These are phyloP conservation scores for Hypoxylon sp. DNA, from an alignment of 2,329 filamentous ascomycete genomes.

Conservation along the genomic window DNA sequence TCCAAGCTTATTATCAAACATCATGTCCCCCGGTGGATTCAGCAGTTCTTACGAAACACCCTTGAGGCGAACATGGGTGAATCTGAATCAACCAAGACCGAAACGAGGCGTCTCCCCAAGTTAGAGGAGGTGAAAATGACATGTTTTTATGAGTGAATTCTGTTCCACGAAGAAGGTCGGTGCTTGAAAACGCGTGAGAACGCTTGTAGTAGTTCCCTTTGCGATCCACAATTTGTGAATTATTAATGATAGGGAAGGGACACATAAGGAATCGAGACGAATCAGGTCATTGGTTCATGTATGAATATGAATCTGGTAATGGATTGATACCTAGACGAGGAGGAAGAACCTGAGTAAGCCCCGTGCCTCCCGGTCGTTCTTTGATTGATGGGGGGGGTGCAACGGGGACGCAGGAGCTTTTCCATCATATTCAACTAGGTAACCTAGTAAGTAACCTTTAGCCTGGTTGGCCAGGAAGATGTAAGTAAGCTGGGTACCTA, in stretches of 20 bases:
- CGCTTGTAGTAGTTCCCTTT: background rate
- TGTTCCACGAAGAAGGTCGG: slow-evolving; percentile 12
- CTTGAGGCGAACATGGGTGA: slow-evolving; percentile 37
- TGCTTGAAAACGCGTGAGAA: background rate
- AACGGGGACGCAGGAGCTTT: slow-evolving; percentile 27
- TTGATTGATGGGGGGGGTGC: slow-evolving; percentile 32
- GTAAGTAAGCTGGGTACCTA: slow-evolving; percentile 13
- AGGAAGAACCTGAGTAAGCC: slow-evolving; percentile 51
- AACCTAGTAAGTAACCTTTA: slow-evolving; percentile 13
- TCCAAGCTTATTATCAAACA: slow-evolving; percentile 36
- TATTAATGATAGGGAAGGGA: slow-evolving; percentile 10
- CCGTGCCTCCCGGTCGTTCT: slow-evolving; percentile 48
- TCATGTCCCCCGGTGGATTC: slow-evolving; percentile 32
- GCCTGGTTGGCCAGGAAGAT: slow-evolving; percentile 25
- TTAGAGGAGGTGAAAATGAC: slow-evolving; percentile 32
- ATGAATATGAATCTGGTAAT: slow-evolving; percentile 13
- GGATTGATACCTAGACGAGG: slow-evolving; percentile 11
- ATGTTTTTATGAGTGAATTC: slow-evolving; percentile 29
- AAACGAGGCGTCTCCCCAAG: slow-evolving; percentile 27
- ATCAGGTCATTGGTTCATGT: slow-evolving; percentile 8
- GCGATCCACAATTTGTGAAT: slow-evolving; percentile 2
- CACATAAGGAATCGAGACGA: slow-evolving; percentile 12
- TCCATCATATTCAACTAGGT: slow-evolving; percentile 30
- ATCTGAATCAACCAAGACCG: slow-evolving; percentile 46
- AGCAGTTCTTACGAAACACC: slow-evolving; percentile 38